Evolutionary conservation across 257 asterid genomes (phyloP).

Genomic region (Solanum sitiens): DNA sequence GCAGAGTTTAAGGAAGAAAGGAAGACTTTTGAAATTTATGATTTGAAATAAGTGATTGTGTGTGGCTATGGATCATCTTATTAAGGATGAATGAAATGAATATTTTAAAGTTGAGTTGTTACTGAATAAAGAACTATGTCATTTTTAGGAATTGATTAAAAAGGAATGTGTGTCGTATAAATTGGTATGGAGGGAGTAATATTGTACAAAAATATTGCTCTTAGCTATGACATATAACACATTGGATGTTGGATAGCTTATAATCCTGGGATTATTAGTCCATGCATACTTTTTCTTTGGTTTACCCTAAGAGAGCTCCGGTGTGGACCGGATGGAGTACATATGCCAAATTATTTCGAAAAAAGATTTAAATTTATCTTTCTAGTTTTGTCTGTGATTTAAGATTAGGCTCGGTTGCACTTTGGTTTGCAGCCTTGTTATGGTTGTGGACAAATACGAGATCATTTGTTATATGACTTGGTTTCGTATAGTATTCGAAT

Average conservation of each 20-base stretch:
- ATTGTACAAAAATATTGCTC: not conserved
- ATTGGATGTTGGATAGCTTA: not conserved
- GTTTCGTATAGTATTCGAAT: not conserved
- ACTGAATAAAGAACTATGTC: not conserved
- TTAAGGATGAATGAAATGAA: not conserved
- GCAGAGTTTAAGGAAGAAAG: too few species aligned
- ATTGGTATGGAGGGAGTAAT: not conserved
- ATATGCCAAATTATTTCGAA: not conserved
- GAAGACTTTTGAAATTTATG: not conserved
- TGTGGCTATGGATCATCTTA: not conserved
- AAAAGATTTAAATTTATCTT: not conserved
- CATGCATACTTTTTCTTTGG: not conserved
- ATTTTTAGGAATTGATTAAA: too few species aligned
- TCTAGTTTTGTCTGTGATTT: not conserved
- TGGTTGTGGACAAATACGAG: not conserved
- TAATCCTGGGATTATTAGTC: not conserved
- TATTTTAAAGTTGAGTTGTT: too few species aligned
- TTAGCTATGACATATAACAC: not conserved
- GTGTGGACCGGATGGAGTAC: not conserved
- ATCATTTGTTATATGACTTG: not conserved
- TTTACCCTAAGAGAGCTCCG: not conserved
- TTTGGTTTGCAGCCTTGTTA: not conserved
- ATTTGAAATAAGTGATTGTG: not conserved
- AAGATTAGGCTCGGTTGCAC: not conserved
- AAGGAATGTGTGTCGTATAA: not conserved